phyloP scores from a whole-genome alignment of 768 basidiomycete genomes.

The Podaxis sp. region DNA sequence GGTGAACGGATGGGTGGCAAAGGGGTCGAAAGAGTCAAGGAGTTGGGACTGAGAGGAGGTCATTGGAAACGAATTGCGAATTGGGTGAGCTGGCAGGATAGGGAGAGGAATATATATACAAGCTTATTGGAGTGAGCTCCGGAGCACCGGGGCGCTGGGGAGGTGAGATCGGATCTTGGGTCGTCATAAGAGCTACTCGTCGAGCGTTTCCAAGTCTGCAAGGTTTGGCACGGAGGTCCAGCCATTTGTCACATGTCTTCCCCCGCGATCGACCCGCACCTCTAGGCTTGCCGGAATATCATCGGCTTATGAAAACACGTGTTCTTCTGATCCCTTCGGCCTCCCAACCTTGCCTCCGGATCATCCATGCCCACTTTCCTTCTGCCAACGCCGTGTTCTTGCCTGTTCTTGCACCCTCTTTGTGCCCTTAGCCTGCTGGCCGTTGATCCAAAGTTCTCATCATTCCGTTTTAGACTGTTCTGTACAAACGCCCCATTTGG shows the following conservation, averaged over 20 bases:
- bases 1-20: conserved; percentile 59
- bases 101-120: conserved; percentile 4
- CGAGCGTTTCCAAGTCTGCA: background rate
- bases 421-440: background rate
- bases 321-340: conserved; percentile 1
- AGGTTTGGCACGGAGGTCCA: background rate
- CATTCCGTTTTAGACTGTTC: background rate
- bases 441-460: background rate
- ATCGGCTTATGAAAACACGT: conserved; percentile 8
- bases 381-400: background rate
- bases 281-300: conserved; percentile 7
- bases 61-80: conserved; percentile 10
- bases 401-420: background rate
- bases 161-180: conserved; percentile 12
- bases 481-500: background rate
- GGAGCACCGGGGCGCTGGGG: conserved; percentile 5
- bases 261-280: conserved; percentile 8
- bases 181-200: background rate
- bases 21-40: conserved; percentile 53
- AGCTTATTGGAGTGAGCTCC: background rate
- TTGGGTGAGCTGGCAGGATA: conserved; percentile 3
- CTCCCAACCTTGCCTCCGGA: background rate
- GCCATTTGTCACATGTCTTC: conserved; percentile 8
- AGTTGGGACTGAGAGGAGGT: conserved; percentile 26
- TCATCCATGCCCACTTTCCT: background rate